Percentiles rank a stretch among this genome's conserved stretches.
These are phyloP conservation scores for Trichothecium roseum DNA, from an alignment of 2,329 filamentous ascomycete genomes.

Conservation along the genomic window DNA sequence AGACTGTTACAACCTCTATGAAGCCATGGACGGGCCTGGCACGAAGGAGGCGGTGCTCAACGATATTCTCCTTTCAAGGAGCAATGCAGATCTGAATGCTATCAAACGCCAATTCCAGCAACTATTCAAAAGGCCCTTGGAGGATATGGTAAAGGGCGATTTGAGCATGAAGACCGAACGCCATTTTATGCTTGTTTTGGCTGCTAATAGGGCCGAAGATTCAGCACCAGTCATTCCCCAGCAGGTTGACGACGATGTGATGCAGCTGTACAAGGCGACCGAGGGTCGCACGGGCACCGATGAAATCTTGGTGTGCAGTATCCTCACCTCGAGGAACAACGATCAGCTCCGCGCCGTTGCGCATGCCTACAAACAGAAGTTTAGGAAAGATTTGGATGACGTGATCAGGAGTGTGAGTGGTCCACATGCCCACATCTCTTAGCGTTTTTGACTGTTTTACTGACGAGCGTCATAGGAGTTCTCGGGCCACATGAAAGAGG, in stretches of 20 bases:
- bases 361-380: slow-evolving; percentile 63
- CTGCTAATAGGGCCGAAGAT: slow-evolving; percentile 68
- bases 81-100: slow-evolving; percentile 77
- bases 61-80: slow-evolving; percentile 71
- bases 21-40: slow-evolving; percentile 67
- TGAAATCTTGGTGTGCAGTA: slow-evolving; percentile 65
- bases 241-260: slow-evolving; percentile 65
- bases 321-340: slow-evolving; percentile 67
- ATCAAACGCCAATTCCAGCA: slow-evolving; percentile 73
- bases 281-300: slow-evolving; percentile 66
- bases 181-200: slow-evolving; percentile 74
- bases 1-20: slow-evolving; percentile 61
- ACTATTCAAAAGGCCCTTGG: slow-evolving; percentile 55
- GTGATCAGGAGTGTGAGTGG: slow-evolving; percentile 57
- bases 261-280: slow-evolving; percentile 66
- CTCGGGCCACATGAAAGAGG: slow-evolving; percentile 84
- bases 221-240: slow-evolving; percentile 61
- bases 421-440: not conserved
- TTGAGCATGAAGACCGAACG: slow-evolving; percentile 77
- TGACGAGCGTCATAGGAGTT: slow-evolving; percentile 47
- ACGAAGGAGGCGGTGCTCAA: slow-evolving; percentile 83
- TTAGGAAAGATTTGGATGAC: slow-evolving; percentile 58
- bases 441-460: no score
- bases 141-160: slow-evolving; percentile 64
- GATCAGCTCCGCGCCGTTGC: slow-evolving; percentile 76